Conservation (phyloP, 805 yeast species). For the Wickerhamiella kazuoi region DNA sequence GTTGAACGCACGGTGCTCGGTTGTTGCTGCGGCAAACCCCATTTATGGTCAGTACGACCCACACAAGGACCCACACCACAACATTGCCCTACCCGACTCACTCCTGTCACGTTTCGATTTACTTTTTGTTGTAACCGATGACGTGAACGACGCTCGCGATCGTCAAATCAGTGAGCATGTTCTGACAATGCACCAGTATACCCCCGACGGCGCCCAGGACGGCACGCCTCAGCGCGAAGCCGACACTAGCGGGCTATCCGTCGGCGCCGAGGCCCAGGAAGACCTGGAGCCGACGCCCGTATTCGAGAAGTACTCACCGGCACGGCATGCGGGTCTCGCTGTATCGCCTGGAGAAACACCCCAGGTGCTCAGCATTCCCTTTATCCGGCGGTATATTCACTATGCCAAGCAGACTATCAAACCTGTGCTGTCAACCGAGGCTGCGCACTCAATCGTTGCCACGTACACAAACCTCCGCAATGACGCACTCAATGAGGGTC, state of each 20-base stretch:
- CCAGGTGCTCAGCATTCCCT: constrained; percentile 55
- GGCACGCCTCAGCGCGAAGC: constrained; percentile 88
- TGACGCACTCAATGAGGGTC: constrained; percentile 31
- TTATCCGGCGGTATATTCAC: constrained; percentile 80
- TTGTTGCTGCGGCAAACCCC: constrained; percentile 95
- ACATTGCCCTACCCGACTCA: constrained; percentile 94
- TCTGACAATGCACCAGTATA: constrained; percentile 74
- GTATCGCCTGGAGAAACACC: constrained; percentile 24
- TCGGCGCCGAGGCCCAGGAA: constrained; percentile 48
- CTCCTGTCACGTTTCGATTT: constrained; percentile 91
- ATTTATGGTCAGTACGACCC: constrained; percentile 93
- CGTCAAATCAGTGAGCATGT: constrained; percentile 87
- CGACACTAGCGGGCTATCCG: constrained; percentile 52
- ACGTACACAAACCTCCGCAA: constrained; percentile 72
- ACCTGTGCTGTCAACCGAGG: constrained; percentile 62
- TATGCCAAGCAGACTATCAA: constrained; percentile 77
- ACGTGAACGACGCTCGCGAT: constrained; percentile 69
- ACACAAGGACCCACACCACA: constrained; percentile 88
- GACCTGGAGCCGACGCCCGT: constrained; percentile 26
- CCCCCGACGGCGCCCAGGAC: constrained; percentile 74
- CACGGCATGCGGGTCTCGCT: constrained; percentile 64
- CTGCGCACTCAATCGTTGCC: constrained; percentile 63
- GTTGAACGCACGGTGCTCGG: constrained; percentile 89
- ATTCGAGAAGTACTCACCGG: constrained; percentile 69
- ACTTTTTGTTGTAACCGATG: constrained; percentile 89